Percentiles rank a stretch among this genome's conserved stretches.
Evolutionary conservation across 1,284 basidiomycete genomes (phyloP).

Genomic region (Prillingera fragicola): DNA sequence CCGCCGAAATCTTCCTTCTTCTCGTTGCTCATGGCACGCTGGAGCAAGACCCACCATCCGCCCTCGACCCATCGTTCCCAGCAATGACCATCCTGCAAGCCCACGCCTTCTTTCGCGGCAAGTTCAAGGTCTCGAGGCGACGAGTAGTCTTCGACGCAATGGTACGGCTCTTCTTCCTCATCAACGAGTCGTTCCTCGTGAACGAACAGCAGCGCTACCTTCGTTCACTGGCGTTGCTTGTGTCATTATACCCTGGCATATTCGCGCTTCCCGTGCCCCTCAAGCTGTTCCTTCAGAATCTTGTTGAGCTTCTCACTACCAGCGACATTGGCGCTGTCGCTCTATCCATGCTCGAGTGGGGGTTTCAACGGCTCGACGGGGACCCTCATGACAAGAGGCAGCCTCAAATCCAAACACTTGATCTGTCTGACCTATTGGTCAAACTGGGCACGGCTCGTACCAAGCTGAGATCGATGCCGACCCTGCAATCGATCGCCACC

Average conservation of each 20-base stretch:
- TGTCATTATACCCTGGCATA: conserved; percentile 56
- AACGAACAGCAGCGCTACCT: conserved; percentile 78
- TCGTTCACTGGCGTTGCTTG: conserved; percentile 66
- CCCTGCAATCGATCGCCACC: not conserved
- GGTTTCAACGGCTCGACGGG: conserved; percentile 51
- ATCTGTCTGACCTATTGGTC: conserved; percentile 25
- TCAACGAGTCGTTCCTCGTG: conserved; percentile 67
- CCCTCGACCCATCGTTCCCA: conserved; percentile 2
- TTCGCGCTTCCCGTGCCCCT: conserved; percentile 60
- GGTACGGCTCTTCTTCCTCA: conserved; percentile 63
- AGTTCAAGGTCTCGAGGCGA: conserved; percentile 4
- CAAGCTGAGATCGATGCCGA: not conserved
- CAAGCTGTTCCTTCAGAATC: conserved; percentile 62
- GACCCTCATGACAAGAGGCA: no score
- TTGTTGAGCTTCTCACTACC: conserved; percentile 61
- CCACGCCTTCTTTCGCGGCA: conserved; percentile 5
- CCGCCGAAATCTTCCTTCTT: conserved; percentile 1
- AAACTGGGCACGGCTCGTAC: conserved; percentile 22
- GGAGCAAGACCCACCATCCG: not conserved
- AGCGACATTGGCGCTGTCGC: conserved; percentile 63
- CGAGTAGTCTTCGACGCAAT: conserved; percentile 66
- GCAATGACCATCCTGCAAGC: conserved; percentile 6
- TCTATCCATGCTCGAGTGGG: conserved; percentile 72
- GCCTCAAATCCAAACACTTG: conserved; percentile 2
- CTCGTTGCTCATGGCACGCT: conserved; percentile 8